phyloP scores from a whole-genome alignment of 352 stramenopile genomes.

The Phytophthora idaei region DNA sequence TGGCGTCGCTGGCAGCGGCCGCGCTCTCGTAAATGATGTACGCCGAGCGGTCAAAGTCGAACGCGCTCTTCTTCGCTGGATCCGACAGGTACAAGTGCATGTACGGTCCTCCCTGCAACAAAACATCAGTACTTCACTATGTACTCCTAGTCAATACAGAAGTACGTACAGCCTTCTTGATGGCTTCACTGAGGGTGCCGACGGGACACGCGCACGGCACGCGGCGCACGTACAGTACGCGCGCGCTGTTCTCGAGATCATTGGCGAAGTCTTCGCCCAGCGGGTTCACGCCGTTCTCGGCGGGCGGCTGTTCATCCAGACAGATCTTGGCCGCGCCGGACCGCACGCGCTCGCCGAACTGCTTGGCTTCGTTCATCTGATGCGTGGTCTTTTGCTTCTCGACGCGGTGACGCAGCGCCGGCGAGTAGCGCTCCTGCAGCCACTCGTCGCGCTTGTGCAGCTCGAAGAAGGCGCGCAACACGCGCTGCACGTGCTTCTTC shows the following conservation, averaged over 20 bases:
- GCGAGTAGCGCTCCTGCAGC: conserved; percentile 87
- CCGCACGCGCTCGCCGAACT: conserved; percentile 70
- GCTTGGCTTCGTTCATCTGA: conserved; percentile 78
- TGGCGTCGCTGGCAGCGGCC: conserved; percentile 67
- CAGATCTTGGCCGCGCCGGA: conserved; percentile 58
- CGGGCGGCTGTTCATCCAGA: conserved; percentile 59
- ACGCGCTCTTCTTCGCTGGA: conserved; percentile 85
- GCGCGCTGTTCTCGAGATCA: conserved; percentile 77
- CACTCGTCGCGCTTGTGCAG: conserved; percentile 86
- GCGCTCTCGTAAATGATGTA: conserved; percentile 87
- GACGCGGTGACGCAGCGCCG: conserved; percentile 69
- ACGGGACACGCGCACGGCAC: conserved; percentile 82
- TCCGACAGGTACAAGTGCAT: conserved; percentile 83
- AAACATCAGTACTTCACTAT: background rate
- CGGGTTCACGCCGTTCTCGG: conserved; percentile 31
- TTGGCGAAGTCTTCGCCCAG: conserved; percentile 65
- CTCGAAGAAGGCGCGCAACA: conserved; percentile 86
- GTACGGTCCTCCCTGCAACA: conserved; percentile 67
- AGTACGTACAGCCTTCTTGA: conserved; percentile 78
- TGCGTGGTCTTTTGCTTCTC: conserved; percentile 69
- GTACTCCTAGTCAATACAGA: background rate
- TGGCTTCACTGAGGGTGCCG: conserved; percentile 69
- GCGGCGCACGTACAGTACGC: conserved; percentile 80
- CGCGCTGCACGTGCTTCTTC: conserved; percentile 82
- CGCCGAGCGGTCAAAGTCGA: conserved; percentile 84